These are phyloP conservation scores for Dendrocalamus latiflorus DNA, from an alignment of 202 grass and related monocot species.

Conservation along the genomic window DNA sequence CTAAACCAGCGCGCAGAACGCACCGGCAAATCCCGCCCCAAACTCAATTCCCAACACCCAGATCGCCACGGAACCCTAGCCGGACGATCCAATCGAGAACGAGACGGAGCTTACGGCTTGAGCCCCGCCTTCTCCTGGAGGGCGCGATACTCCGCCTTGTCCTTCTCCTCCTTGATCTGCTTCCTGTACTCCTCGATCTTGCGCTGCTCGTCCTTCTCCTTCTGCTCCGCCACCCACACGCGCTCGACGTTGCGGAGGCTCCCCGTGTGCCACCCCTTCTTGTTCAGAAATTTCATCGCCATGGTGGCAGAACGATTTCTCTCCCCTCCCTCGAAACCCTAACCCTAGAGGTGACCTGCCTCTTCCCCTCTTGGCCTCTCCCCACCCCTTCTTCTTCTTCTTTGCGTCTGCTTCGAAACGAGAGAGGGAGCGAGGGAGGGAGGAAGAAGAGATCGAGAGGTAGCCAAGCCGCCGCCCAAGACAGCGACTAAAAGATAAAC, in stretches of 20 bases:
- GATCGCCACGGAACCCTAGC: conserved; percentile 6
- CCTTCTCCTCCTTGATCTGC: conserved; percentile 89
- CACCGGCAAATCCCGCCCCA: not conserved
- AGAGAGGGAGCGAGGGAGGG: too few relatives aligned
- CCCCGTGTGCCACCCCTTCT: conserved; percentile 99
- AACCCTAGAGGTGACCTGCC: not conserved
- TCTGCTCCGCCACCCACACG: conserved; percentile 98
- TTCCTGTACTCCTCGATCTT: too few relatives aligned
- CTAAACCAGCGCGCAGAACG: not conserved
- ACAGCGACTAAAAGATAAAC: not conserved
- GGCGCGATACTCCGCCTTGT: conserved; percentile 85
- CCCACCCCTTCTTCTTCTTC: too few relatives aligned
- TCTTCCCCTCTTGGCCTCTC: not conserved
- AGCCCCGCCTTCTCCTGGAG: conserved; percentile 90
- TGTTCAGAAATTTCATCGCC: conserved; percentile 95
- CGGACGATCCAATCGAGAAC: not conserved
- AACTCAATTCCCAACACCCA: not conserved
- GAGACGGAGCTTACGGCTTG: conserved; percentile 47
- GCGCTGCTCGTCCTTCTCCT: conserved; percentile 87
- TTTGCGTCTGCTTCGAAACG: conserved; percentile 9
- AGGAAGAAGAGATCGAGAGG: too few relatives aligned
- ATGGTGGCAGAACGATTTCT: conserved; percentile 29
- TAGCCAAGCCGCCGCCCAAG: too few relatives aligned
- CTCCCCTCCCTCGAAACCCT: not conserved
- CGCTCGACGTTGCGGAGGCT: conserved; percentile 92